These are phyloP conservation scores for Cordyceps javanica DNA, from an alignment of 2,329 filamentous ascomycete species.

Conservation along the genomic window DNA sequence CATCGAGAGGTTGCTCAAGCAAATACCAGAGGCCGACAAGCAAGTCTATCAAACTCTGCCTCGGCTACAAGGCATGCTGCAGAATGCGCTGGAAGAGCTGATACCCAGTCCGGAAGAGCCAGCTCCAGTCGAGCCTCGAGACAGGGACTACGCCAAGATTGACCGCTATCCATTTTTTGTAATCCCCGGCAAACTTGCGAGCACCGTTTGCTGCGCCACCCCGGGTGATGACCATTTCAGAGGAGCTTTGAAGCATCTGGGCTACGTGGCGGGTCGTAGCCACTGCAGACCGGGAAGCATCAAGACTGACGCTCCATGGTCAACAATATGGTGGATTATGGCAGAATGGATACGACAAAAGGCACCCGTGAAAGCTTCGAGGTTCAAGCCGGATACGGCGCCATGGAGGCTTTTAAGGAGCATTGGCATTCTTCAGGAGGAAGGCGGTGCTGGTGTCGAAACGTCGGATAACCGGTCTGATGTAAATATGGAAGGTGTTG, in stretches of 20 bases:
- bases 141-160: constrained; percentile 51
- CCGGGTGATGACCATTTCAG: constrained; percentile 74
- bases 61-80: constrained; percentile 86
- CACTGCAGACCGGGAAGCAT: constrained; percentile 87
- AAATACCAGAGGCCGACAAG: constrained; percentile 60
- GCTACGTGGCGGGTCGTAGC: constrained; percentile 77
- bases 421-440: constrained; percentile 32
- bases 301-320: constrained; percentile 91
- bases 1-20: constrained; percentile 68
- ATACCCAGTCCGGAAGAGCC: constrained; percentile 32
- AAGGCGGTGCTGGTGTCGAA: constrained; percentile 18
- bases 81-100: constrained; percentile 75
- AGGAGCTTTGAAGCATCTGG: constrained; percentile 73
- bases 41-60: constrained; percentile 72
- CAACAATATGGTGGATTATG: constrained; percentile 86
- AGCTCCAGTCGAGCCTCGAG: constrained; percentile 31
- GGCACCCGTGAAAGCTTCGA: constrained; percentile 66
- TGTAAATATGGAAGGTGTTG: constrained; percentile 36
- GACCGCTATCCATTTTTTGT: constrained; percentile 86
- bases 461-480: constrained; percentile 18
- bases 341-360: constrained; percentile 83
- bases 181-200: constrained; percentile 66
- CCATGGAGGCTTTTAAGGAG: constrained; percentile 61
- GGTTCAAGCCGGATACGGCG: constrained; percentile 62
- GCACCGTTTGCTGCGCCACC: constrained; percentile 70